These are phyloP conservation scores for Phytophthora vignae DNA, from an alignment of 352 stramenopile species.

Conservation along the genomic window DNA sequence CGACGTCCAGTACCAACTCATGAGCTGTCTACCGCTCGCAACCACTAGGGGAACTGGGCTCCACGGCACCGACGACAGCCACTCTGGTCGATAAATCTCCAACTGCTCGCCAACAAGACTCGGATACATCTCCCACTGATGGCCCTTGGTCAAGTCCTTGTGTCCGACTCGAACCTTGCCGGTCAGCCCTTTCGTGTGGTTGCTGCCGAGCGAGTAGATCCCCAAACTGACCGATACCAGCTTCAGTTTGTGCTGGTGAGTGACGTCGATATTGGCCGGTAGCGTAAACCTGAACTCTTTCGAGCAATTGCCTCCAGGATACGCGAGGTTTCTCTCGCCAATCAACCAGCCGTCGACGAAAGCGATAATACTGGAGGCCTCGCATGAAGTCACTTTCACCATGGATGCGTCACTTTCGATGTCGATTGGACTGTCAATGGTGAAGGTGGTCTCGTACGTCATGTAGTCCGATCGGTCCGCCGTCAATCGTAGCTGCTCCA, in stretches of 20 bases:
- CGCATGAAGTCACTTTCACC: slow-evolving; percentile 62
- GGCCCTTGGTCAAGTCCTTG: slow-evolving; percentile 34
- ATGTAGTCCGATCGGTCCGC: slow-evolving; percentile 68
- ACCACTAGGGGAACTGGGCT: slow-evolving; percentile 16
- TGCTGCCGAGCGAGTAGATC: slow-evolving; percentile 58
- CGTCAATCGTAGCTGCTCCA: slow-evolving; percentile 69
- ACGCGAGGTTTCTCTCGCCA: slow-evolving; percentile 51
- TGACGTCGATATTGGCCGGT: slow-evolving; percentile 38
- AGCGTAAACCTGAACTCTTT: slow-evolving; percentile 55
- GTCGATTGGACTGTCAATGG: neutral
- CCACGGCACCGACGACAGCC: slow-evolving; percentile 63
- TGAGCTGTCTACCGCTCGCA: slow-evolving; percentile 24
- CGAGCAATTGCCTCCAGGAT: slow-evolving; percentile 62
- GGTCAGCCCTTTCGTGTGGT: slow-evolving; percentile 67
- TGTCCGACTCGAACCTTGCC: slow-evolving; percentile 56
- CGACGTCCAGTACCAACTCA: slow-evolving; percentile 67
- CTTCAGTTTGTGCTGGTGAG: slow-evolving; percentile 46
- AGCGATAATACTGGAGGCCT: slow-evolving; percentile 62
- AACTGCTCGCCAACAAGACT: slow-evolving; percentile 71
- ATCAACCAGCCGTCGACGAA: slow-evolving; percentile 59
- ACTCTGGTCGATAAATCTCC: slow-evolving; percentile 59
- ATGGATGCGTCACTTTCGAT: slow-evolving; percentile 7
- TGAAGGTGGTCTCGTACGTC: slow-evolving; percentile 67
- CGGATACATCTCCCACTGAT: slow-evolving; percentile 67
- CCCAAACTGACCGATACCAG: slow-evolving; percentile 71